Evolutionary conservation across 352 stramenopile species (phyloP), one percentile per base, ranked within the genome.

Genomic region (Blastocystis sp.): DNA sequence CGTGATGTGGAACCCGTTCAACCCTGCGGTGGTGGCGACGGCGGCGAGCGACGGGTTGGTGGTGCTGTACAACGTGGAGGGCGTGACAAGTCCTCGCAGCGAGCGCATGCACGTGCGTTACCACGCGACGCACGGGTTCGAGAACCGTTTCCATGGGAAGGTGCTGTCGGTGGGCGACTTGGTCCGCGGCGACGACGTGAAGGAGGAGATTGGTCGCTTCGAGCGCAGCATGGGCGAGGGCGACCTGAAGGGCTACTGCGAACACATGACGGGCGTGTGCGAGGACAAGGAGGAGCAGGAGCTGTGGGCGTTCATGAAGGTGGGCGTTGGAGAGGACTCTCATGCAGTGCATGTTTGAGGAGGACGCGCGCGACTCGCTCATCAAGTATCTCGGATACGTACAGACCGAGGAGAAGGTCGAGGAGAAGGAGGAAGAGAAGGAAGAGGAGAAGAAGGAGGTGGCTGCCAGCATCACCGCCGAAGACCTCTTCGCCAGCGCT

Each of bases 161-260:
- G 44, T 94, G 40, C 88, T 96, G 49, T 90, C 94, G 71, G 87
- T 96, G 29, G 90, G 93, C 69, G 90, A 90, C 48, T 87, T 96
- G 36, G 89, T 92, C 34, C 93, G 90, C 59, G 92, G 96, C 78
- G 88, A 87, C 0, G 87, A 90, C 46, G 87, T 98, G 0, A 93
- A 96, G 6, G 89, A 89, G 0, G 90, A 92, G 48, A 94, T 93
- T 0, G 91, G 96, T 76, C 87, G 91, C 27, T 92, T 98, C 85
- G 93, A 98, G 85, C 88, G 89, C 9, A 93, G 91, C 42, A 91
- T 97, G 36, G 89, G 92, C 69, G 90, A 89, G n/a, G 92, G 91
- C 72, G 91, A 97, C 87, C 95, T 95, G 75, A 94, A 93, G 87
- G 91, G 90, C 24, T 94, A 97, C 87, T 98, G 95, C 88, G 89